Evolutionary conservation across 2,329 filamentous ascomycete genomes (phyloP), one percentile per base, ranked within the genome.

Genomic region (Cordyceps sp.): DNA sequence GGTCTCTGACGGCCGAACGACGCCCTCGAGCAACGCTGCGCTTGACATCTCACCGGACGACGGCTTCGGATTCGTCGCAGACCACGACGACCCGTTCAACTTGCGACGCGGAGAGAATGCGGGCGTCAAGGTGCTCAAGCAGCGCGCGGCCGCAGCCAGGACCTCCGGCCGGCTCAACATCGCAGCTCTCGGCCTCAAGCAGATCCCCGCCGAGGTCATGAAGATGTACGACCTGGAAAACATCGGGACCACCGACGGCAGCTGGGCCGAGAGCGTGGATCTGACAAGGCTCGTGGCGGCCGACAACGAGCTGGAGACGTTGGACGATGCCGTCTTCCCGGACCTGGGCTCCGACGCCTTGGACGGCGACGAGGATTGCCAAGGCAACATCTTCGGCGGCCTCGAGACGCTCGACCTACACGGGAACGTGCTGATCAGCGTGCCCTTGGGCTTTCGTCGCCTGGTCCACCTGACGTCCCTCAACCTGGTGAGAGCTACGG

Each of bases 181-280:
- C 47, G 78, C 86, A 1, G 85, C 81, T 0, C 69, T 96, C 64
- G 72, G 74, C 1, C 54, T 98, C 25, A 79, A 74, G 37, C 66
- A 78, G 35, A 79, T 98, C 4, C 90, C 90, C 0, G 55, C 69
- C 2, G 82, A 92, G 46, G 80, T 96, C 0, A 59, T 93, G 55
- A 73, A 75, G 33, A 96, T 96, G 86, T 96, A 94, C 50, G 80
- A 85, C 43, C 62, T 82, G 14, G 75, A 85, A 33, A 66, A 69
- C 2, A 65, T 74, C 34, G 71, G 77, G 24, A 63, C 61, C 10
- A 59, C 67, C 16, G 72, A 68, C 23, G 69, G 74, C 10, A 73
- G 77, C 22, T 96, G 90, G 90, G 85, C 85, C 2, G 88, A 96
- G 52, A 78, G 80, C 36, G 83, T 96, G 10, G 88, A 96, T 47